Base-by-base conservation (phyloP, 495 filamentous ascomycete genomes). In the Corynascus novoguineensis region DNA sequence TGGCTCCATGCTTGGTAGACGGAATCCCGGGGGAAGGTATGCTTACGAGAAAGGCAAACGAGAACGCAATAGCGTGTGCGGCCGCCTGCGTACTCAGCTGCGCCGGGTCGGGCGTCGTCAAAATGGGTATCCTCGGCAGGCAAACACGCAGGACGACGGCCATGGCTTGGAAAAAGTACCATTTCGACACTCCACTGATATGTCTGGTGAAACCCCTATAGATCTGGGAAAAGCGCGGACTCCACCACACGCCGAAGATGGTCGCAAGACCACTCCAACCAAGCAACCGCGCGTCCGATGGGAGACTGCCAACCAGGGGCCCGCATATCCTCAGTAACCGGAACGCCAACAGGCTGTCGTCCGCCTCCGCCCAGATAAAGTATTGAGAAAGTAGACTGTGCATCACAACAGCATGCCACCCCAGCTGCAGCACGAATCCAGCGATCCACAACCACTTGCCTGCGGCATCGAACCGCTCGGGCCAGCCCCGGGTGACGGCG, bases 241-340 rank as follows among this genome's bases (percentile, higher is more conserved):
- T 92, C 86, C 88, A 95, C 82, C 86, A 90, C 12, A 84, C 67
- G 2, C 85, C 79, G 6, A 81, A 60, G 25, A 86, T 58, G 24
- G 80, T 82, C 3, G 79, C 68, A 21, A 78, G 57, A 25, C 86
- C 71, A 15, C 72, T 73, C 78, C 71, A 72, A 66, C 58, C 32
- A 63, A 76, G 58, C 70, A 83, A 56, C 61, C 50, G 54, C 53
- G 74, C 68, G 5, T 68, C 21, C 12, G 58, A 53, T 28, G 72
- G 72, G 22, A 74, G 53, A 21, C 49, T 12, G 2, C n/a, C 49
- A 57, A 56, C 65, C n/a, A 40, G 64, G 15, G 24, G 67, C 63
- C 49, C 47, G 19, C 40, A 53, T 24, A 42, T 41, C 46, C 32
- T 47, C 8, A 60, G 42, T 28, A 61, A 28, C 34, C 44, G 31